Percentiles rank a stretch among this genome's conserved stretches.
phyloP scores from a whole-genome alignment of 345 rosid genomes.

The Brassica incana region DNA sequence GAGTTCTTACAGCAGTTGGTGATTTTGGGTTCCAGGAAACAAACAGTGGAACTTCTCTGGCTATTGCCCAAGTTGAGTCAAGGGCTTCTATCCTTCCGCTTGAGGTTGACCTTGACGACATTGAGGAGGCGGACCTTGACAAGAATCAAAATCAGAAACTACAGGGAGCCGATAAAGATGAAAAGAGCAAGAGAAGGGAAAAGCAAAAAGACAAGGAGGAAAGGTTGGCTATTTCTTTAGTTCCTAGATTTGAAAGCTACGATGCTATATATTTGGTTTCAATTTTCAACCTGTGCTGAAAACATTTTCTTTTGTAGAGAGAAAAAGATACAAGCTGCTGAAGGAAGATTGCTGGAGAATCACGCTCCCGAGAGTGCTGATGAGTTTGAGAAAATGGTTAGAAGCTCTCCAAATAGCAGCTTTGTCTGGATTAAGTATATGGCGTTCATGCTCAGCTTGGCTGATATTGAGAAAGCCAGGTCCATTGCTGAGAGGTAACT shows the following conservation, averaged over 20 bases:
- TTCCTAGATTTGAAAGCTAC: conserved; percentile 4
- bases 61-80: conserved; percentile 62
- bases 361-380: conserved; percentile 81
- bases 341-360: conserved; percentile 77
- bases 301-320: conserved; percentile 56
- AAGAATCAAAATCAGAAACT: conserved; percentile 41
- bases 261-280: conserved; percentile 4
- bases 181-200: conserved; percentile 53
- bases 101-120: conserved; percentile 77
- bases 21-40: conserved; percentile 35
- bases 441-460: conserved; percentile 78
- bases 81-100: conserved; percentile 86
- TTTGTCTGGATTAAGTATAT: conserved; percentile 91
- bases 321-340: conserved; percentile 82
- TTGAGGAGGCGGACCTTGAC: conserved; percentile 52
- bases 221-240: conserved; percentile 50
- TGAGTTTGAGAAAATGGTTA: conserved; percentile 87
- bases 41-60: conserved; percentile 44
- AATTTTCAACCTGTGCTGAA: conserved; percentile 14
- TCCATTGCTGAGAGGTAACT: conserved; percentile 85
- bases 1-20: conserved; percentile 25
- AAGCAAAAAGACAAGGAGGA: conserved; percentile 72
- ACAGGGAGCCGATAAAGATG: conserved; percentile 40
- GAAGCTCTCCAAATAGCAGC: conserved; percentile 94
- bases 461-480: conserved; percentile 92